Percentiles rank a stretch among this genome's conserved stretches.
Conservation (phyloP, 345 rosid species). For the Chamaenerion angustifolium region DNA sequence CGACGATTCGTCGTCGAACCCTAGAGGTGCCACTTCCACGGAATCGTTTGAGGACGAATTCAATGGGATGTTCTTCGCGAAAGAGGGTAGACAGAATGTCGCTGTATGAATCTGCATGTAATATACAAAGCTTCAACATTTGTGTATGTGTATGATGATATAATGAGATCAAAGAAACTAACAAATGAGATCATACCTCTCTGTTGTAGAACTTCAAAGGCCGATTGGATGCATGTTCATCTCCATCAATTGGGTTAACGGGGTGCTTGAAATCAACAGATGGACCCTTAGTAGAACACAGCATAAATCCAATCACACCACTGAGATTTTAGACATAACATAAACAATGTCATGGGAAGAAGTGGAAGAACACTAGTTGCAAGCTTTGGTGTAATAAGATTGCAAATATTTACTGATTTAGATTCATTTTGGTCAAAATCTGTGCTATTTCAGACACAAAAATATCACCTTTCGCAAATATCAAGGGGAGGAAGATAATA, state of each 20-base stretch:
- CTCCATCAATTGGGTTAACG: conserved; percentile 37
- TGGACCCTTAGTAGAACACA: conserved; percentile 81
- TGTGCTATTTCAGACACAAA: not conserved
- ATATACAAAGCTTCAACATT: too few species aligned
- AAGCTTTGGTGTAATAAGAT: not conserved
- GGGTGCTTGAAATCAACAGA: conserved; percentile 70
- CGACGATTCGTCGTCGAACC: too few species aligned
- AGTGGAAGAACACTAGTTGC: not conserved
- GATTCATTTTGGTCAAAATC: too few species aligned
- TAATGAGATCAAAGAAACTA: too few species aligned
- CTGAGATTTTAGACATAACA: conserved; percentile 15
- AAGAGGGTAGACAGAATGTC: too few species aligned
- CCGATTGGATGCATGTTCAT: conserved; percentile 20
- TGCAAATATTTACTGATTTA: not conserved
- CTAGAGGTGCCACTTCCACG: too few species aligned
- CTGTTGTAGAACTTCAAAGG: conserved; percentile 59
- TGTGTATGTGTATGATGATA: too few species aligned
- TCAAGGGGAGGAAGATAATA: not conserved
- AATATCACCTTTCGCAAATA: not conserved
- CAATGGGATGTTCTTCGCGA: too few species aligned
- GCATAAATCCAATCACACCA: conserved; percentile 85
- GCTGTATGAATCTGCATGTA: too few species aligned
- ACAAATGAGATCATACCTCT: too few species aligned
- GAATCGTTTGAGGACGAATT: too few species aligned
- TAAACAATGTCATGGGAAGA: too few species aligned